These are phyloP conservation scores for Hortiboletus flavorubellus DNA, from an alignment of 768 basidiomycete species.

Conservation along the genomic window DNA sequence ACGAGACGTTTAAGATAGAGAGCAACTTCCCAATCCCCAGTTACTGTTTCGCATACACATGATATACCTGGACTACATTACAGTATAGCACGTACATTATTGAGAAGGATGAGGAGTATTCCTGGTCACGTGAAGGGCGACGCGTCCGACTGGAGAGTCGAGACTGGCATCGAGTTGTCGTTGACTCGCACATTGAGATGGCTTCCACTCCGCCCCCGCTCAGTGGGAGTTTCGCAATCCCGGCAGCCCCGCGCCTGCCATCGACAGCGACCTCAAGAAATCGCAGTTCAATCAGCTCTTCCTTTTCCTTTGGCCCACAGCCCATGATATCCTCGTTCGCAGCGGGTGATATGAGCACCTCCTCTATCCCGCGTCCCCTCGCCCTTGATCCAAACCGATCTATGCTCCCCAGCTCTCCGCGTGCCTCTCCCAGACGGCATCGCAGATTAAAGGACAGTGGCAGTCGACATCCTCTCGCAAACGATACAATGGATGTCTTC, in stretches of 20 bases:
- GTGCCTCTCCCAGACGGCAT: slow-evolving; percentile 61
- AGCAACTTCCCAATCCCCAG: background rate
- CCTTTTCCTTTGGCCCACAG: slow-evolving; percentile 82
- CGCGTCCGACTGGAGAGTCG: background rate
- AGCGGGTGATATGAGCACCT: slow-evolving; percentile 59
- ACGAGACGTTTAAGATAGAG: slow-evolving; percentile 51
- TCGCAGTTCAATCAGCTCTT: slow-evolving; percentile 69
- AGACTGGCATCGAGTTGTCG: background rate
- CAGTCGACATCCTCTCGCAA: slow-evolving; percentile 69
- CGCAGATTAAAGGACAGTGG: slow-evolving; percentile 53
- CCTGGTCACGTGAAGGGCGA: slow-evolving; percentile 19
- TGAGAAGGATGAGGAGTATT: background rate
- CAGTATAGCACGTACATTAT: slow-evolving; percentile 1
- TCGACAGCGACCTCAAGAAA: slow-evolving; percentile 55
- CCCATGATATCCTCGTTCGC: slow-evolving; percentile 69
- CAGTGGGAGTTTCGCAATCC: slow-evolving; percentile 38
- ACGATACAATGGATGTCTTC: slow-evolving; percentile 72
- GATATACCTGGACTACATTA: background rate
- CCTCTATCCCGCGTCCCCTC: slow-evolving; percentile 51
- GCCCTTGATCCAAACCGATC: slow-evolving; percentile 81
- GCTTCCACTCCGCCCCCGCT: slow-evolving; percentile 50
- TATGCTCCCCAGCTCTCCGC: slow-evolving; percentile 69
- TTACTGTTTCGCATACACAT: background rate
- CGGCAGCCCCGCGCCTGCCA: slow-evolving; percentile 47
- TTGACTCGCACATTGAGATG: slow-evolving; percentile 16